Evolutionary conservation across 148 eudicot species (phyloP), one percentile per base, ranked within the genome.

Genomic region (Gaultheria prostrata): DNA sequence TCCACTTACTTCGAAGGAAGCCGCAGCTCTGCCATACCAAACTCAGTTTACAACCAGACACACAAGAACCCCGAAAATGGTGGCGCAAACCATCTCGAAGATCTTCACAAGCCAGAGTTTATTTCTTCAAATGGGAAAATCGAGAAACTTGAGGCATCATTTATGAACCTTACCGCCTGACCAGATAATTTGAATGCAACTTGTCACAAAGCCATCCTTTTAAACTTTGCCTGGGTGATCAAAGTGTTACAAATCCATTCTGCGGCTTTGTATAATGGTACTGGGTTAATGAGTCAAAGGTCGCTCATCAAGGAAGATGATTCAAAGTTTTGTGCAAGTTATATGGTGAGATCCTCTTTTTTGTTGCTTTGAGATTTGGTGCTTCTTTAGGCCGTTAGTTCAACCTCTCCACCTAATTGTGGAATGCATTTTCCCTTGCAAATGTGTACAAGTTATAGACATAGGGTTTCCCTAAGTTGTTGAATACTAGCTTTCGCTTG

Each of bases 1-100:
- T 94, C 99, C 35, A 90, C 93, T 32, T 92, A 93, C 84, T 97
- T 97, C 39, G 95, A 89, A 84, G 99, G 99, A 78, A 85, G 85
- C 73, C 87, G 53, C 45, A 93, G 99, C 88, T 94, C 98, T 80
- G 90, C 87, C 59, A 89, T 88, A 33, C 83, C 89, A 53, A 90
- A 85, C 81, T 85, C 89, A 76, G 80, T 86, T 82, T 85, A 83
- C 50, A 86, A 90, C 84, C 87, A 85, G 76, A 78, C 46, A 65
- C 35, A 51, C 49, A 83, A 86, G 67, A 81, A 56, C 75, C 79
- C 91, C 49, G 92, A 87, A 84, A 91, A 94, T 82, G 97, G 92
- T n/a, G 76, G 82, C 49, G 9, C 86, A 74, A 77, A 83, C 82
- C 83, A 81, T 71, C 73, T 82, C 3, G 84, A 85, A 72, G 59